Percentiles rank a stretch among this genome's conserved stretches.
Conservation (phyloP, 2,329 filamentous ascomycete species). For the Aspergillus latus region DNA sequence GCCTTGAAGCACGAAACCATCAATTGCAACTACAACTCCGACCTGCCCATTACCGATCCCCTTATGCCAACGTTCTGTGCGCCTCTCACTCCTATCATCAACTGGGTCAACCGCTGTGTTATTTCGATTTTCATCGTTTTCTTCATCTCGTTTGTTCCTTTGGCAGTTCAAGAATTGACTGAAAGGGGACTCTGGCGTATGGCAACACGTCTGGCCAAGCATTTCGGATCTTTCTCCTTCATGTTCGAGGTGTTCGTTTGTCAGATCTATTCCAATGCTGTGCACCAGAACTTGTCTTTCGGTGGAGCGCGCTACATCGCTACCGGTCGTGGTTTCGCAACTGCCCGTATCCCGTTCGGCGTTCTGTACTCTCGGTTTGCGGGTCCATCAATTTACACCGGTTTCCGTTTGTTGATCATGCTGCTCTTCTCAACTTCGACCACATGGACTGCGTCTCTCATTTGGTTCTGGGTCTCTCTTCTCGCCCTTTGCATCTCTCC, state of each 20-base stretch:
- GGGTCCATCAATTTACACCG: constrained; percentile 93
- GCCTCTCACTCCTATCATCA: constrained; percentile 79
- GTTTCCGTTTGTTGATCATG: constrained; percentile 87
- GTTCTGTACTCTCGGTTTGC: constrained; percentile 96
- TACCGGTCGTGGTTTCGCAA: constrained; percentile 99
- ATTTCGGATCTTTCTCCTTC: constrained; percentile 89
- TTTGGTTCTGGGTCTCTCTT: constrained; percentile 96
- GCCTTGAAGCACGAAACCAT: constrained; percentile 86
- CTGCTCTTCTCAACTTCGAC: constrained; percentile 90
- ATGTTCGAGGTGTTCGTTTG: constrained; percentile 99
- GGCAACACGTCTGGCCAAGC: constrained; percentile 86
- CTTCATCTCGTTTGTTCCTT: constrained; percentile 93
- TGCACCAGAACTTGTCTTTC: constrained; percentile 91
- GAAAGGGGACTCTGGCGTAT: constrained; percentile 94
- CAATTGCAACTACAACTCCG: constrained; percentile 77
- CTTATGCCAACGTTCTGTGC: constrained; percentile 84
- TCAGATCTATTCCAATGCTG: constrained; percentile 96
- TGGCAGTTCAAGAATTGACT: constrained; percentile 91
- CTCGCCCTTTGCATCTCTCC: constrained; percentile 86
- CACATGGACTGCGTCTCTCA: constrained; percentile 82
- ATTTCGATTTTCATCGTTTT: constrained; percentile 98
- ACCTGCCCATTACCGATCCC: constrained; percentile 88
- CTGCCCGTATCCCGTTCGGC: constrained; percentile 95
- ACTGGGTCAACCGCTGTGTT: constrained; percentile 93
- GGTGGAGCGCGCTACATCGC: constrained; percentile 97